Evolutionary conservation across 225 moss, liverwort and hornwort species (phyloP).

Genomic region (Marchantia polymorpha): DNA sequence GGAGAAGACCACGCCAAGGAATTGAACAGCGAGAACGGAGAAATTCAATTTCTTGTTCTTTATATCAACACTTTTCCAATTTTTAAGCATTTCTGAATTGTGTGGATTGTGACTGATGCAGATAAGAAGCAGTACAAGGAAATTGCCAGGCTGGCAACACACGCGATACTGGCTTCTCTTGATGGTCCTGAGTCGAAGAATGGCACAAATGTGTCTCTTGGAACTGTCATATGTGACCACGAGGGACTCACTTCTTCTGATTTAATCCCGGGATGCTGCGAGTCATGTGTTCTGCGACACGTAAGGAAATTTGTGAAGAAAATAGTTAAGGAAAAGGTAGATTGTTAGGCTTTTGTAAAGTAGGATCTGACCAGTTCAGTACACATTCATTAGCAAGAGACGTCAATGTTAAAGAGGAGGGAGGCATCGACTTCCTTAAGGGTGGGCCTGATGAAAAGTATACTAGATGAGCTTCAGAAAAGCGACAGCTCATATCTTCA

Average conservation of each 20-base stretch:
- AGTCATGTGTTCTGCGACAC: slow-evolving; percentile 40
- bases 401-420: not conserved
- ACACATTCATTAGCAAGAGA: slow-evolving; percentile 14
- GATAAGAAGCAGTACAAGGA: slow-evolving; percentile 44
- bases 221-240: slow-evolving; percentile 39
- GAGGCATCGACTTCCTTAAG: not conserved
- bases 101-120: slow-evolving; percentile 13
- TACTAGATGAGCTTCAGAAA: not conserved
- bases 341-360: slow-evolving; percentile 18
- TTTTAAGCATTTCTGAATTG: not conserved
- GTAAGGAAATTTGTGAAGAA: slow-evolving; percentile 41
- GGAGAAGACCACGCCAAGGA: not conserved
- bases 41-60: too few species aligned
- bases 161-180: slow-evolving; percentile 38
- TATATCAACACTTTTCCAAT: not conserved
- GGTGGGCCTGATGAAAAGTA: slow-evolving; percentile 12
- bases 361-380: not conserved
- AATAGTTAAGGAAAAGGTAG: slow-evolving; percentile 37
- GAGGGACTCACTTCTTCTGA: slow-evolving; percentile 37
- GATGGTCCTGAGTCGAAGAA: slow-evolving; percentile 35
- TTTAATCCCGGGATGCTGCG: slow-evolving; percentile 48
- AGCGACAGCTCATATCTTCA: slow-evolving; percentile 12
- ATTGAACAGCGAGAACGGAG: too few species aligned
- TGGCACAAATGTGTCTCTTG: slow-evolving; percentile 31
- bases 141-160: slow-evolving; percentile 42